Conservation (phyloP, 768 basidiomycete genomes). For the Trametes cingulata region DNA sequence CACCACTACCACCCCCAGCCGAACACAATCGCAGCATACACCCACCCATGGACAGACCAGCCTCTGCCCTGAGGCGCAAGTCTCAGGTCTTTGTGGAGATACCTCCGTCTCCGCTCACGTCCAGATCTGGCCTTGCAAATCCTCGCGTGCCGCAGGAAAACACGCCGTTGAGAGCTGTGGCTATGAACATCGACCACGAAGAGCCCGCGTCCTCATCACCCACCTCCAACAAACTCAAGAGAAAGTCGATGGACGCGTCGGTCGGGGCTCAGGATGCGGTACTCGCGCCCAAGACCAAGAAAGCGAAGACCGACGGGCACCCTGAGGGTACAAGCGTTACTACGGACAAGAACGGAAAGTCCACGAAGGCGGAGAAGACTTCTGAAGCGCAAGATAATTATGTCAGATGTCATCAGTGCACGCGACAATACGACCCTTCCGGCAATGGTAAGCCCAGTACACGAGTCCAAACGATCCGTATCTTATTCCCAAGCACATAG, state of each 20-base stretch:
- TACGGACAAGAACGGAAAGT: not conserved
- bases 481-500: slow-evolving; percentile 26
- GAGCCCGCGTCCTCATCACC: slow-evolving; percentile 22
- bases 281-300: slow-evolving; percentile 23
- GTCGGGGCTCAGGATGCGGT: not conserved
- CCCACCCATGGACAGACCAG: slow-evolving; percentile 1
- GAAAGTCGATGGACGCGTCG: slow-evolving; percentile 44
- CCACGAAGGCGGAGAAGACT: slow-evolving; percentile 1
- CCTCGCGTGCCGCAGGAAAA: slow-evolving; percentile 23
- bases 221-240: slow-evolving; percentile 44
- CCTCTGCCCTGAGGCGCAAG: slow-evolving; percentile 9
- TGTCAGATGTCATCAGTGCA: slow-evolving; percentile 74
- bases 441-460: slow-evolving; percentile 35
- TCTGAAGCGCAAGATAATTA: slow-evolving; percentile 31
- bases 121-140: slow-evolving; percentile 2
- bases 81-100: slow-evolving; percentile 62
- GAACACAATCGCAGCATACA: not conserved
- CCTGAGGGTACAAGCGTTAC: not conserved
- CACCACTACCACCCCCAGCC: slow-evolving; percentile 10
- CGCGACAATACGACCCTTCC: slow-evolving; percentile 54
- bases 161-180: slow-evolving; percentile 31
- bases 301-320: slow-evolving; percentile 23
- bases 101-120: slow-evolving; percentile 48
- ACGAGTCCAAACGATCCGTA: not conserved
- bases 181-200: slow-evolving; percentile 30